Base-by-base conservation (phyloP, 805 yeast species). In the Pichia manshurica region DNA sequence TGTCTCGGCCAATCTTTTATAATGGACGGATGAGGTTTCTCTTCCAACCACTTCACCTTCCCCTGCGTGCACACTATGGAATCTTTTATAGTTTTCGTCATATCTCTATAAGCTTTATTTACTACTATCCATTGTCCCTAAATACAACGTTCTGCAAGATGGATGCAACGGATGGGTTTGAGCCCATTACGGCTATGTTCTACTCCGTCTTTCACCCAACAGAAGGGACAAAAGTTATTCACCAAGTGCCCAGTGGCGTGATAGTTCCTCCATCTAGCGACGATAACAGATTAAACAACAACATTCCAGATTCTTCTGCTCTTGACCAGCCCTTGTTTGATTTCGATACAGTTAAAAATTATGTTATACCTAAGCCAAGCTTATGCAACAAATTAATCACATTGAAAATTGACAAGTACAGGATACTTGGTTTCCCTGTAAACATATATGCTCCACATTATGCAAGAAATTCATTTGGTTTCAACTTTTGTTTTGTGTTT, bases 201-300 rank as follows among this genome's bases (percentile, higher is more conserved):
- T 93, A 87, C 64, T 81, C 96, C 0, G 87, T 87, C 0, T 93
- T 93, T 66, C 97, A 93, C 58, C 97, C 97, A 0, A 86, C 93
- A 0, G 96, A 89, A 59, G 99, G 99, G 1, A 84, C 98, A 0
- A 88, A 89, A 65, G 90, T 91, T 5, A 76, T 86, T 5, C 86
- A 85, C 58, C 96, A 93, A 62, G 95, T 88, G 0, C 99, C 99
- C 2, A 79, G 81, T 35, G 87, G 88, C 5, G 72, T 85, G 4
- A 77, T 82, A 22, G 72, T 71, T 6, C 72, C 72, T 5, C 66
- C 62, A 33, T 58, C 45, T 43, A 62, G 47, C 55, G 41, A 52
- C 16, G 67, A 65, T 20, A 48, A 48, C 25, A 21, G 33, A 34
- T 16, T 42, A 21, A 48, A 48, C 12, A 48, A 48, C n/a, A 44